phyloP scores from a whole-genome alignment of 1,139 yeast genomes.

The Saccharomyces hybrid region DNA sequence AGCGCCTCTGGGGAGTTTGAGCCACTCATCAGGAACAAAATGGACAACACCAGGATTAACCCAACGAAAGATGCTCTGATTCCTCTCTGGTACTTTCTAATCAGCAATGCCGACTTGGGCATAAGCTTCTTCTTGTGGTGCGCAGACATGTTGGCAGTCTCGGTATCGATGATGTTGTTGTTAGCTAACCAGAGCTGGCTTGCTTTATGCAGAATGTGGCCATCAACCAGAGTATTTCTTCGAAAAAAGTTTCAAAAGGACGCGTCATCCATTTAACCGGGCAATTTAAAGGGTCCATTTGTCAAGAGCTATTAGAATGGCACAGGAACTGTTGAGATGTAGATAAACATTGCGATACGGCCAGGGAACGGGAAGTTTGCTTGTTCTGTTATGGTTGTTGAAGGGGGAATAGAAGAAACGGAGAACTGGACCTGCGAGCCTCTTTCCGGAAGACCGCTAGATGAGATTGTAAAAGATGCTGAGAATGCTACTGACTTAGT shows the following conservation, averaged over 20 bases:
- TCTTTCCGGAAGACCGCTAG: conserved; percentile 12
- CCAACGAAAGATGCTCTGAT: conserved; percentile 23
- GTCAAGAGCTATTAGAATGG: not conserved
- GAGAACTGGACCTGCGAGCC: conserved; percentile 11
- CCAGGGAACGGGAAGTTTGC: not conserved
- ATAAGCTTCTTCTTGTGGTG: conserved; percentile 24
- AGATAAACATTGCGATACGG: not conserved
- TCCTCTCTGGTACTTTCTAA: conserved; percentile 22
- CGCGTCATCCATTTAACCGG: not conserved
- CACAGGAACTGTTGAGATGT: not conserved
- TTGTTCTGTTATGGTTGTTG: not conserved
- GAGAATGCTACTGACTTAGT: conserved; percentile 10
- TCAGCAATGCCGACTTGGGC: conserved; percentile 29
- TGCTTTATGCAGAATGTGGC: not conserved
- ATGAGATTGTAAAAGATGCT: conserved; percentile 15
- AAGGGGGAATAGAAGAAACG: not conserved
- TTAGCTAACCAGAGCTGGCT: not conserved
- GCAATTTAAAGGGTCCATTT: not conserved
- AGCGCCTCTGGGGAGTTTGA: not conserved
- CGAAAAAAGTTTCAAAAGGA: not conserved
- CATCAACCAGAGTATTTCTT: not conserved
- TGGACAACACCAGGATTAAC: conserved; percentile 19
- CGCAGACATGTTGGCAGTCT: conserved; percentile 6
- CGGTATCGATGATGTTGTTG: not conserved
- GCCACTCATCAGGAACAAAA: conserved; percentile 21